These are phyloP conservation scores for Phalaenopsis equestris DNA, from an alignment of 106 monocot species.

Conservation along the genomic window DNA sequence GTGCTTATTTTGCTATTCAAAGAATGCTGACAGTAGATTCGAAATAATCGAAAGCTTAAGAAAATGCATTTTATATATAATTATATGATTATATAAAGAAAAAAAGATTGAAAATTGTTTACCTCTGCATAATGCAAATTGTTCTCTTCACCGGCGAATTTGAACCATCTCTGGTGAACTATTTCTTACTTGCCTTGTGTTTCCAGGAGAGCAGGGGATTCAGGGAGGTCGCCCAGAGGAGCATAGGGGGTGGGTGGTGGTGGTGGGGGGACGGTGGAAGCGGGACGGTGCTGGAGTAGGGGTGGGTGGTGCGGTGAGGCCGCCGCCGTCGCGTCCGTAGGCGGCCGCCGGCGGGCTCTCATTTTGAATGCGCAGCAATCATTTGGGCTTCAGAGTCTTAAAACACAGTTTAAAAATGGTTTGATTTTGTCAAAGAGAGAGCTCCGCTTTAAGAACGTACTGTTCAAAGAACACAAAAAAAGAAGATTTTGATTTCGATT, in stretches of 20 bases:
- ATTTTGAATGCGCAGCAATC: neutral
- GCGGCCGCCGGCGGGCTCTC: neutral
- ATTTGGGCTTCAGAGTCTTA: neutral
- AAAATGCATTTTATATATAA: too few relatives aligned
- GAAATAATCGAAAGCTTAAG: too few relatives aligned
- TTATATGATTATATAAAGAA: too few relatives aligned
- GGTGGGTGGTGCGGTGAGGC: neutral
- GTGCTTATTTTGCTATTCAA: too few relatives aligned
- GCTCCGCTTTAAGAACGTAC: too few relatives aligned
- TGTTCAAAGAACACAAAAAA: too few relatives aligned
- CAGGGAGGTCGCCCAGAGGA: conserved; percentile 7
- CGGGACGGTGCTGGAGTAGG: neutral
- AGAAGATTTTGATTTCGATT: too few relatives aligned
- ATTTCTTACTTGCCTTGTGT: neutral
- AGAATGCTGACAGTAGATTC: too few relatives aligned
- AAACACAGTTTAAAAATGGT: neutral
- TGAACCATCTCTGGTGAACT: neutral
- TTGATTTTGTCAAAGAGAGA: too few relatives aligned
- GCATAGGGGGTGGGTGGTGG: neutral
- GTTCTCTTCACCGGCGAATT: too few relatives aligned
- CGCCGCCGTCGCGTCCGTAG: neutral
- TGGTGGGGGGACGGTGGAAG: neutral
- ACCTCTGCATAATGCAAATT: too few relatives aligned
- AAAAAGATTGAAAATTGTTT: too few relatives aligned
- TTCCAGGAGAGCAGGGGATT: conserved; percentile 4